These are phyloP conservation scores for Picea sitchensis DNA, from an alignment of 75 land plant species.

Conservation along the genomic window DNA sequence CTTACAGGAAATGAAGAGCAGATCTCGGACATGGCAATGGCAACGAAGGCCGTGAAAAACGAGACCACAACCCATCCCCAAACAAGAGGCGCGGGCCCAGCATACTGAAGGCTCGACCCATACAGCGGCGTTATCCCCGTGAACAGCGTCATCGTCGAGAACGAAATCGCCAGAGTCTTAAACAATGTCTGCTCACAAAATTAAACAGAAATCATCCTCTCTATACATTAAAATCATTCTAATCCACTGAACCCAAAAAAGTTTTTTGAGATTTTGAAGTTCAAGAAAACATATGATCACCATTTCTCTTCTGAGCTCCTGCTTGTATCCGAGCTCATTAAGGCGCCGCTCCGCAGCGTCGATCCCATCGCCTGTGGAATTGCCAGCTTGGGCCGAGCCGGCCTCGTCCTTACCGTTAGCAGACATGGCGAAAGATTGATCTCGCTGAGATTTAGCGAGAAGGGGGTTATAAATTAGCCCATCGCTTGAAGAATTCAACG, in stretches of 20 bases:
- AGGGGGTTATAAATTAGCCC: no score
- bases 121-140: slow-evolving; percentile 78
- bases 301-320: slow-evolving; percentile 80
- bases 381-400: no score
- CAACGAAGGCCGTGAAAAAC: slow-evolving; percentile 84
- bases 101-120: slow-evolving; percentile 59
- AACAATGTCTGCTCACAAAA: slow-evolving; percentile 53
- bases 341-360: slow-evolving; percentile 80
- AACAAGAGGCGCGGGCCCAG: slow-evolving; percentile 69
- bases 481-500: no score
- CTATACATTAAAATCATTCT: no score
- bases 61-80: slow-evolving; percentile 93
- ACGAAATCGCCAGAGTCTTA: slow-evolving; percentile 71
- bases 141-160: slow-evolving; percentile 83
- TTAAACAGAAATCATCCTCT: background rate
- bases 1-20: slow-evolving; percentile 87
- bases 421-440: no score
- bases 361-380: slow-evolving; percentile 9
- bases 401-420: no score
- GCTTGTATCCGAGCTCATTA: slow-evolving; percentile 89
- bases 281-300: slow-evolving; percentile 18
- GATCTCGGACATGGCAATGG: slow-evolving; percentile 85
- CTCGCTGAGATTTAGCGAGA: no score
- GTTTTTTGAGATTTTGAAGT: no score
- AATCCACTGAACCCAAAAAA: no score